Percentiles rank a stretch among this genome's conserved stretches.
phyloP scores from a whole-genome alignment of 345 rosid genomes.

The Kernera saxatilis region DNA sequence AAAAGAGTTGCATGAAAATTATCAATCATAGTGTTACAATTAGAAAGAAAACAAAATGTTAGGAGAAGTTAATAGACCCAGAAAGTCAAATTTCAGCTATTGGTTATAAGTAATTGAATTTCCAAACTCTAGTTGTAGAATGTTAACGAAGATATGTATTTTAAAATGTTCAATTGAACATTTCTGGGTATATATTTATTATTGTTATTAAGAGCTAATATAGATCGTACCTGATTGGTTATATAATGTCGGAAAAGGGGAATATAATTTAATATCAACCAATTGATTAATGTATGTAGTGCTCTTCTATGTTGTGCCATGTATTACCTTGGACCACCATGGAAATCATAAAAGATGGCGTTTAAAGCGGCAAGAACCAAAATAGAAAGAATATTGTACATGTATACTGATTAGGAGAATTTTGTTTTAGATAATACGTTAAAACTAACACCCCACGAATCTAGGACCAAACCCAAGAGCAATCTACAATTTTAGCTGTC shows the following conservation, averaged over 20 bases:
- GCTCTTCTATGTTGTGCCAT: conserved; percentile 30
- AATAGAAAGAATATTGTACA: conserved; percentile 11
- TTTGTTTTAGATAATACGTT: not conserved
- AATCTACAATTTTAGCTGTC: conserved; percentile 35
- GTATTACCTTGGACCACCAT: conserved; percentile 33
- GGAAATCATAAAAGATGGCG: conserved; percentile 26
- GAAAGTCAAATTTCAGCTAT: conserved; percentile 7
- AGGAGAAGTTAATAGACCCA: not conserved
- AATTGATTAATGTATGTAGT: not conserved
- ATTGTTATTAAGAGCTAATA: not conserved
- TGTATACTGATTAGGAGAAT: not conserved
- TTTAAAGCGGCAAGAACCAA: conserved; percentile 19
- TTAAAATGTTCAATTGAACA: not conserved
- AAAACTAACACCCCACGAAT: conserved; percentile 40
- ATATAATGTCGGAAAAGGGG: not conserved
- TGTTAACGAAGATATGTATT: not conserved
- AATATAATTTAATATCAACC: not conserved
- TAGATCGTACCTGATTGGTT: conserved; percentile 9
- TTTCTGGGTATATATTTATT: not conserved
- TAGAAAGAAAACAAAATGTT: not conserved
- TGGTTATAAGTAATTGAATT: conserved; percentile 4
- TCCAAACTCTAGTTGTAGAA: not conserved
- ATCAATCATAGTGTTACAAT: conserved; percentile 3
- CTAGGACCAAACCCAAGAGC: conserved; percentile 32
- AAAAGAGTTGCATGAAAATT: conserved; percentile 9